These are phyloP conservation scores for Leccinum subgranulosum DNA, from an alignment of 768 basidiomycete genomes.

Conservation along the genomic window DNA sequence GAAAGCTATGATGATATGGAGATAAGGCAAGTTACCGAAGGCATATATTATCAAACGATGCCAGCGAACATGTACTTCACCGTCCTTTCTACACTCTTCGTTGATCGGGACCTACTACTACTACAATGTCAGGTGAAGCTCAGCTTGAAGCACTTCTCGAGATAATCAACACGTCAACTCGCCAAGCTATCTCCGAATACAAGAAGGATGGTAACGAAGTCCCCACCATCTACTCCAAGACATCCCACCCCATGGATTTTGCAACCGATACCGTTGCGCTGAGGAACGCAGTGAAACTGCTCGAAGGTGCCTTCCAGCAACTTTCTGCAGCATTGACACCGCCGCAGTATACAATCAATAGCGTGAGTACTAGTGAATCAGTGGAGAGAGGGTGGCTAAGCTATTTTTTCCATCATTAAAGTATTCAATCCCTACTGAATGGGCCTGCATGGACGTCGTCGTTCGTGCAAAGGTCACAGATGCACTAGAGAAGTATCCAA, in stretches of 20 bases:
- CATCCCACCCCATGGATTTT: slow-evolving; percentile 23
- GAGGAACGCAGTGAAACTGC: slow-evolving; percentile 24
- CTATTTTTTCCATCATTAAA: neutral
- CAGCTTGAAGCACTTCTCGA: slow-evolving; percentile 11
- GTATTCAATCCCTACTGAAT: slow-evolving; percentile 24
- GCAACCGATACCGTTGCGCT: slow-evolving; percentile 16
- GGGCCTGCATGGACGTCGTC: slow-evolving; percentile 25
- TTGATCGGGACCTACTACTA: neutral
- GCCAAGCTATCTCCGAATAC: slow-evolving; percentile 24
- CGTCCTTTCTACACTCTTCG: neutral
- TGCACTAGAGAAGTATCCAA: neutral
- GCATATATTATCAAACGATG: no score
- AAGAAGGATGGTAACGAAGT: slow-evolving; percentile 20
- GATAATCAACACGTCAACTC: slow-evolving; percentile 29
- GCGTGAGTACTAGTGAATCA: slow-evolving; percentile 13
- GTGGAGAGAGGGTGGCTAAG: neutral
- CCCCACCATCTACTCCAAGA: slow-evolving; percentile 22
- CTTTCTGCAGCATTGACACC: slow-evolving; percentile 24
- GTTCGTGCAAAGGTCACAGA: neutral
- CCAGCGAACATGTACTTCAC: neutral
- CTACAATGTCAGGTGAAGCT: slow-evolving; percentile 19
- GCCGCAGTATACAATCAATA: slow-evolving; percentile 23
- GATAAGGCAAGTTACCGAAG: no score
- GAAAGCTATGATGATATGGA: no score
- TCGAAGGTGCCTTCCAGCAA: slow-evolving; percentile 27